phyloP scores from a whole-genome alignment of 495 filamentous ascomycete genomes.

The Xylaria curta region DNA sequence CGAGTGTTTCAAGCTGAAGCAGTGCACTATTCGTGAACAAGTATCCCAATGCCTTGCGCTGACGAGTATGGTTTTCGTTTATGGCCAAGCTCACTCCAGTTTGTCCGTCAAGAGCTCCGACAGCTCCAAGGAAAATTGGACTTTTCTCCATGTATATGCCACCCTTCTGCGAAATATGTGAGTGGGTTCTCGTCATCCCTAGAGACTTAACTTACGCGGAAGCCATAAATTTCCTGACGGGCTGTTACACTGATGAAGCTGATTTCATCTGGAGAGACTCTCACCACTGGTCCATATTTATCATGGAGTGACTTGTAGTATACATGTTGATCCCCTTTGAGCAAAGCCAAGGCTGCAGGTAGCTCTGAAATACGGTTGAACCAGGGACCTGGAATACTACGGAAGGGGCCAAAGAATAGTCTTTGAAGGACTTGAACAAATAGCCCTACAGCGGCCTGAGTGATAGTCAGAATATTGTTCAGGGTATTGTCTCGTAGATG shows the following conservation, averaged over 20 bases:
- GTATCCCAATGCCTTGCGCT: constrained; percentile 56
- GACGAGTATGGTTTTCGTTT: constrained; percentile 51
- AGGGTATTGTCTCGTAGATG: no score
- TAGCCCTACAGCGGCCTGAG: background rate
- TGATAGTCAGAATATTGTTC: background rate
- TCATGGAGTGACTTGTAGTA: constrained; percentile 15
- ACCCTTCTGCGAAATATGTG: constrained; percentile 34
- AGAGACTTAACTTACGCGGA: constrained; percentile 45
- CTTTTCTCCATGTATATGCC: constrained; percentile 50
- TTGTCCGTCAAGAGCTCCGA: constrained; percentile 21
- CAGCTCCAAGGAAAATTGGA: constrained; percentile 49
- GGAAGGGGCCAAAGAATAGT: constrained; percentile 4
- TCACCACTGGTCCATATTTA: constrained; percentile 11
- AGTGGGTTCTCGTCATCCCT: constrained; percentile 37
- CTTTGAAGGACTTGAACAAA: background rate
- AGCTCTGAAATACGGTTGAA: constrained; percentile 12
- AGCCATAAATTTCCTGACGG: constrained; percentile 58
- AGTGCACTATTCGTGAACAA: constrained; percentile 56
- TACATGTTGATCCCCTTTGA: constrained; percentile 3
- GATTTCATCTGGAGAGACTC: constrained; percentile 33
- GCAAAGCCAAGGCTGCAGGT: constrained; percentile 15
- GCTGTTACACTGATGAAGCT: constrained; percentile 39
- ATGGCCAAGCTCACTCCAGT: constrained; percentile 28
- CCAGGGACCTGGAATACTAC: constrained; percentile 5
- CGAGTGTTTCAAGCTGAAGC: constrained; percentile 50